Evolutionary conservation across 2,329 filamentous ascomycete genomes (phyloP).

Genomic region (Capronia americana): DNA sequence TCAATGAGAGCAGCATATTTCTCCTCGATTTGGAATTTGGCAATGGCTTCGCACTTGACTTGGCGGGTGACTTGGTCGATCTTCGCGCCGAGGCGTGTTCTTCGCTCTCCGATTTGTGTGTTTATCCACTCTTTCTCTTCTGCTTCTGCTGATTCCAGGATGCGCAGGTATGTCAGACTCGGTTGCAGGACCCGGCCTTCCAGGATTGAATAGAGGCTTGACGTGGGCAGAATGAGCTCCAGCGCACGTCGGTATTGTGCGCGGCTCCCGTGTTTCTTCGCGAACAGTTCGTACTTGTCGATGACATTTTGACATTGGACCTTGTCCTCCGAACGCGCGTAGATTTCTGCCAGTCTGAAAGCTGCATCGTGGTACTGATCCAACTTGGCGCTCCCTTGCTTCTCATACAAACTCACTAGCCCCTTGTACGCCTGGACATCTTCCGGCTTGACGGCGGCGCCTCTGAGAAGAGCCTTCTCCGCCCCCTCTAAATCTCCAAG

Average conservation of each 20-base stretch:
- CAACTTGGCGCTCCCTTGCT: slow-evolving; percentile 71
- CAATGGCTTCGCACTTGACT: slow-evolving; percentile 84
- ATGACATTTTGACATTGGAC: slow-evolving; percentile 68
- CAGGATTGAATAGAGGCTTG: slow-evolving; percentile 78
- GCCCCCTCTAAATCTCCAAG: slow-evolving; percentile 73
- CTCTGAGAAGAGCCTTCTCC: slow-evolving; percentile 75
- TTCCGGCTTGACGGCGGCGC: slow-evolving; percentile 71
- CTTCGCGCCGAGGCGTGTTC: slow-evolving; percentile 84
- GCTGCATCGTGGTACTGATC: slow-evolving; percentile 76
- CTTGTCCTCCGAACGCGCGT: slow-evolving; percentile 67
- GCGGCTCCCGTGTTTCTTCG: slow-evolving; percentile 73
- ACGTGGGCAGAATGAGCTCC: slow-evolving; percentile 76
- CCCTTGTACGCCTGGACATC: slow-evolving; percentile 93
- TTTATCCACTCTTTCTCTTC: slow-evolving; percentile 92
- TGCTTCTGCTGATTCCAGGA: slow-evolving; percentile 81
- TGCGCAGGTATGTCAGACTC: slow-evolving; percentile 76
- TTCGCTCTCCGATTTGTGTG: slow-evolving; percentile 83
- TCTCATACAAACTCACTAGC: slow-evolving; percentile 83
- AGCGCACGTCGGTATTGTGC: slow-evolving; percentile 78
- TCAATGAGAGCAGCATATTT: slow-evolving; percentile 85
- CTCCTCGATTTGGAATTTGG: slow-evolving; percentile 75
- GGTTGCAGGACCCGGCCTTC: slow-evolving; percentile 85
- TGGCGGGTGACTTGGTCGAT: slow-evolving; percentile 83
- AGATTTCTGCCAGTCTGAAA: slow-evolving; percentile 75
- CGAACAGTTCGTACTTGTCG: slow-evolving; percentile 79